Evolutionary conservation across 352 stramenopile species (phyloP).

Genomic region (Aphanomyces invadans): DNA sequence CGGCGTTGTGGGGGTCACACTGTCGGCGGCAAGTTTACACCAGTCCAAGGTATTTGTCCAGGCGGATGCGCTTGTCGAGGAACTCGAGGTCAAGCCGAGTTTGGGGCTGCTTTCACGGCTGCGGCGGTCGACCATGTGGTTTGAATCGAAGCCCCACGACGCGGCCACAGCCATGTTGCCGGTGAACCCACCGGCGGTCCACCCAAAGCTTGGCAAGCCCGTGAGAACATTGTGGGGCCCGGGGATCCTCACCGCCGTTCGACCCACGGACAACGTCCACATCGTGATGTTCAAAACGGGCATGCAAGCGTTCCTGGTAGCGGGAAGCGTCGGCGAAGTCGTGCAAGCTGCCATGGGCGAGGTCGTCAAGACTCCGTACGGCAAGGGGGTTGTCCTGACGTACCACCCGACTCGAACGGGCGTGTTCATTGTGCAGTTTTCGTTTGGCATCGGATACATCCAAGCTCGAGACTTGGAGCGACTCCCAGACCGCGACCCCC

Average conservation of each 20-base stretch:
- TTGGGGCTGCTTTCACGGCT: background rate
- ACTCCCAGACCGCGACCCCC: constrained; percentile 47
- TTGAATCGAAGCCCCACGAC: background rate
- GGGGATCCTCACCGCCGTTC: constrained; percentile 49
- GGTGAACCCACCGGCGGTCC: background rate
- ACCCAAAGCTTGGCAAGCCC: constrained; percentile 46
- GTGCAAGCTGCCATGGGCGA: constrained; percentile 69
- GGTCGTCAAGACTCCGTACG: constrained; percentile 69
- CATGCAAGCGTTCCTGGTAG: constrained; percentile 58
- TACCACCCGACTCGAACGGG: constrained; percentile 48
- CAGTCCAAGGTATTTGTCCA: background rate
- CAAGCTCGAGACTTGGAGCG: constrained; percentile 46
- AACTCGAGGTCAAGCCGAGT: background rate
- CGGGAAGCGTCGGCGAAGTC: constrained; percentile 37
- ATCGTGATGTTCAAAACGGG: constrained; percentile 57
- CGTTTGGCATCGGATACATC: constrained; percentile 39
- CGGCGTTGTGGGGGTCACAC: background rate
- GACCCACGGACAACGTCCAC: constrained; percentile 57
- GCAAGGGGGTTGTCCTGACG: constrained; percentile 56
- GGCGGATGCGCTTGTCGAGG: background rate
- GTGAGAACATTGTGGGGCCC: constrained; percentile 65
- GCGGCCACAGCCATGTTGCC: background rate
- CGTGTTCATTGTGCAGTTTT: constrained; percentile 52
- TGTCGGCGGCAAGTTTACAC: background rate
- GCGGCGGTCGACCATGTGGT: background rate